Percentiles rank a stretch among this genome's conserved stretches.
Evolutionary conservation across 306 rosid species (phyloP).

Genomic region (Pyrus bretschneideri): DNA sequence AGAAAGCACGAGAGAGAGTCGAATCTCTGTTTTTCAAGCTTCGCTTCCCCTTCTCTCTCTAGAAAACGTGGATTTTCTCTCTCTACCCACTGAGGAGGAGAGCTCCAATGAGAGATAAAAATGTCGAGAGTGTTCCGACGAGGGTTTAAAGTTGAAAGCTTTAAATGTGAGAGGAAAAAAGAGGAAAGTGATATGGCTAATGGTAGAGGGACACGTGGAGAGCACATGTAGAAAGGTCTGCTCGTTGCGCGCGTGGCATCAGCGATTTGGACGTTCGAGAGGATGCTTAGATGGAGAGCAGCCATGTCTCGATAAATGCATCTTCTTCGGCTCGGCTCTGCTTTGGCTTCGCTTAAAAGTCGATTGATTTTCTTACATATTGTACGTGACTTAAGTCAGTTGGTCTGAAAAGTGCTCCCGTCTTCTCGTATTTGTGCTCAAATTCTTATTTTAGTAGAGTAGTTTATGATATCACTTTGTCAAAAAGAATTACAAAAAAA

Average conservation of each 20-base stretch:
- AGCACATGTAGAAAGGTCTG: neutral
- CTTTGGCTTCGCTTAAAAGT: neutral
- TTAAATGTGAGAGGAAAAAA: neutral
- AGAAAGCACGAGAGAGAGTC: neutral
- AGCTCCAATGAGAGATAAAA: constrained; percentile 28
- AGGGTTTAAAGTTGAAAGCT: constrained; percentile 13
- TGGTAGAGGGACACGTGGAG: constrained; percentile 27
- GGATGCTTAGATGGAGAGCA: constrained; percentile 15
- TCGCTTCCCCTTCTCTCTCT: constrained; percentile 27
- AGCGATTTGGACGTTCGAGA: constrained; percentile 39
- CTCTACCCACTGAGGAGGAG: constrained; percentile 28
- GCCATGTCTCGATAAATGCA: constrained; percentile 3
- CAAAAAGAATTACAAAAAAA: too few relatives aligned
- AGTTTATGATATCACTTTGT: too few relatives aligned
- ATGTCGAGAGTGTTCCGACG: constrained; percentile 45
- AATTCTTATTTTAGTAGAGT: neutral
- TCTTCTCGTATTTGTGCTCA: too few relatives aligned
- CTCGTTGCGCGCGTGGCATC: constrained; percentile 1
- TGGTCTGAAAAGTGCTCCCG: too few relatives aligned
- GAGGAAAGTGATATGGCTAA: neutral
- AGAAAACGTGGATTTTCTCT: constrained; percentile 6
- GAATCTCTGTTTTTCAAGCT: neutral
- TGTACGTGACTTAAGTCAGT: neutral
- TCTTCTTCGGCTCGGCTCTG: neutral
- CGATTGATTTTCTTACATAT: neutral